Percentiles rank a stretch among this genome's conserved stretches.
Evolutionary conservation across 2,329 filamentous ascomycete genomes (phyloP).

Genomic region (Ascochyta viciae-villosae): DNA sequence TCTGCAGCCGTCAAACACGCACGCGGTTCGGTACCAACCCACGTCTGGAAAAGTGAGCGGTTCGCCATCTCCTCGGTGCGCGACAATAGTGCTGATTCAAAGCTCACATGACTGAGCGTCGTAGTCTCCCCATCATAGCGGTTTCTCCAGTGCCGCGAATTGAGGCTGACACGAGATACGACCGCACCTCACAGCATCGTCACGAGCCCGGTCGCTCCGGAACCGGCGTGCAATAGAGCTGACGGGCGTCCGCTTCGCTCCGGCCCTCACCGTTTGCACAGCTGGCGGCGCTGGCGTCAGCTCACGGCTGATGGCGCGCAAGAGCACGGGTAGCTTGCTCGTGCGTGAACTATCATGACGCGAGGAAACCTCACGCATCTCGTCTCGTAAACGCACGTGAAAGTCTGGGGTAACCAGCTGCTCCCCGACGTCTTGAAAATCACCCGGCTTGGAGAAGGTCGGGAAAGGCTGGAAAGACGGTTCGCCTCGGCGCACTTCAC

Average conservation of each 20-base stretch:
- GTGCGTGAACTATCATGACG: no score
- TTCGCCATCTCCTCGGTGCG: no score
- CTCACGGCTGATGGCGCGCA: neutral
- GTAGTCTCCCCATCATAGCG: no score
- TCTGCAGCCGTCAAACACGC: no score
- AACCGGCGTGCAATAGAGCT: neutral
- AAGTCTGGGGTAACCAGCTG: slow-evolving; percentile 8
- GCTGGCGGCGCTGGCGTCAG: slow-evolving; percentile 1
- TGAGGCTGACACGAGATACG: slow-evolving; percentile 1
- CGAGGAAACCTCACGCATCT: no score
- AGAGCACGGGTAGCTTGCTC: neutral
- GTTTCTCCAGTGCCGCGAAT: neutral
- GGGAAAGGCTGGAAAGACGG: neutral
- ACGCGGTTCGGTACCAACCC: no score
- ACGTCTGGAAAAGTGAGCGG: no score
- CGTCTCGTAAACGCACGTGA: neutral
- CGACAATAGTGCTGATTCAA: no score
- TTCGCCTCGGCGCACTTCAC: neutral
- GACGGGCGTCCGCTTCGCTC: slow-evolving; percentile 8
- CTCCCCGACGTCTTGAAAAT: neutral
- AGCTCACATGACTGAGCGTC: no score
- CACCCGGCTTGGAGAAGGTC: neutral
- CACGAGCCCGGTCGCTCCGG: neutral
- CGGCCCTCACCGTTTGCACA: slow-evolving; percentile 11
- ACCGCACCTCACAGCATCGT: neutral